Conservation (phyloP, 208 protist genomes). For the Balamuthia mandrillaris region DNA sequence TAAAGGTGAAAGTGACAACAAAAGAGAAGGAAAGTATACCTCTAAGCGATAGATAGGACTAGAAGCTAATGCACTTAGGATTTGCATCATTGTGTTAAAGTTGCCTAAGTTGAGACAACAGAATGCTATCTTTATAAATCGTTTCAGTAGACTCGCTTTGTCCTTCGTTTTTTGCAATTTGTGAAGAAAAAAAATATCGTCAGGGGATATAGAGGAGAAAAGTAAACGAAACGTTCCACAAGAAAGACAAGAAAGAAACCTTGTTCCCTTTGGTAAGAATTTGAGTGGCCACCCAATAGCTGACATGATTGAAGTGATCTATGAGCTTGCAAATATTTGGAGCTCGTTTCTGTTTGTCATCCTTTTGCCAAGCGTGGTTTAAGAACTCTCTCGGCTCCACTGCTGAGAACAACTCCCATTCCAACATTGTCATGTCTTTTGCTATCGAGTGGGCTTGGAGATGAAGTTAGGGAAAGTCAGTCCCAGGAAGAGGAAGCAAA, state of each 20-base stretch:
- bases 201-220: too few species aligned
- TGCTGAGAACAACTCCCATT: neutral
- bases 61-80: too few species aligned
- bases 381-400: conserved; percentile 20
- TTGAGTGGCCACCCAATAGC: conserved; percentile 17
- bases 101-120: neutral
- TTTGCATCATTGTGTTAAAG: conserved; percentile 33
- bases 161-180: neutral
- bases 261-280: too few species aligned
- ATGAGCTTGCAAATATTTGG: conserved; percentile 3
- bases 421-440: neutral
- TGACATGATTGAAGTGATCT: neutral
- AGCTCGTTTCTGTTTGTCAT: neutral
- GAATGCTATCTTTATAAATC: conserved; percentile 16
- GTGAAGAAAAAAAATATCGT: too few species aligned
- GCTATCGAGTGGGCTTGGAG: too few species aligned
- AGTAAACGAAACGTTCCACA: too few species aligned
- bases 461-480: too few species aligned
- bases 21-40: too few species aligned
- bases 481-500: too few species aligned
- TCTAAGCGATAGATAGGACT: too few species aligned
- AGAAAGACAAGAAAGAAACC: too few species aligned
- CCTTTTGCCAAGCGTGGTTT: conserved; percentile 13
- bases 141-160: neutral
- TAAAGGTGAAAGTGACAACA: too few species aligned